phyloP scores from a whole-genome alignment of 2,329 filamentous ascomycete genomes.

The Xylaria hypoxylon region DNA sequence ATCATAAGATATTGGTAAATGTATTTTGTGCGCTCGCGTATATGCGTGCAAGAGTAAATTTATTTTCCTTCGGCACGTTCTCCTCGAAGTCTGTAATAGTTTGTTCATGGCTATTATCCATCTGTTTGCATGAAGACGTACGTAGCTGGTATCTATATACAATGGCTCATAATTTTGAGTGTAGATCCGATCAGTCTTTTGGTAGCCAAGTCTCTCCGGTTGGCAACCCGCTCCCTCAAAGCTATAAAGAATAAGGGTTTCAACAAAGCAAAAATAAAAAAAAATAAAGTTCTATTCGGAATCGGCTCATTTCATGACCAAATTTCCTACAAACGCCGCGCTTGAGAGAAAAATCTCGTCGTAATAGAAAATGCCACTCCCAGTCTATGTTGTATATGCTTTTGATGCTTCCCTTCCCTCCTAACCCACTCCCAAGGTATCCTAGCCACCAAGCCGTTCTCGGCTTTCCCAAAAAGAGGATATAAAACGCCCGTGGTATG shows the following conservation, averaged over 20 bases:
- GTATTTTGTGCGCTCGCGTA: no score
- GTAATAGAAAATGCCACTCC: conserved; percentile 16
- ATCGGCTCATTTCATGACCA: conserved; percentile 24
- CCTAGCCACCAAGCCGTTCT: conserved; percentile 15
- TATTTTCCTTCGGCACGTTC: no score
- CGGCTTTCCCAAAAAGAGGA: conserved; percentile 11
- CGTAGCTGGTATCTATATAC: conserved; percentile 17
- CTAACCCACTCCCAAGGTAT: conserved; percentile 5
- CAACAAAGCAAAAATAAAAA: background rate
- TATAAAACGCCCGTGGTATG: conserved; percentile 35
- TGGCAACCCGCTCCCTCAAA: background rate
- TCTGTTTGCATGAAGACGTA: background rate
- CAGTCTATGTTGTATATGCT: conserved; percentile 35
- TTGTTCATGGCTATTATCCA: background rate
- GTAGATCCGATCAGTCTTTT: background rate
- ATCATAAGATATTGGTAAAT: no score
- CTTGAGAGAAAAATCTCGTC: conserved; percentile 1
- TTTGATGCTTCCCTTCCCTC: conserved; percentile 23
- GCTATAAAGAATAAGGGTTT: background rate
- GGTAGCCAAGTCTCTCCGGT: background rate
- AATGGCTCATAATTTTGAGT: background rate
- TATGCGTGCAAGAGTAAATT: no score
- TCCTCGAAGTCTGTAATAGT: no score
- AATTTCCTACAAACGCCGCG: conserved; percentile 30
- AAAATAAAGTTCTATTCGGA: conserved; percentile 19